Conservation (phyloP, 768 basidiomycete species). For the Rhodotorula toruloides region DNA sequence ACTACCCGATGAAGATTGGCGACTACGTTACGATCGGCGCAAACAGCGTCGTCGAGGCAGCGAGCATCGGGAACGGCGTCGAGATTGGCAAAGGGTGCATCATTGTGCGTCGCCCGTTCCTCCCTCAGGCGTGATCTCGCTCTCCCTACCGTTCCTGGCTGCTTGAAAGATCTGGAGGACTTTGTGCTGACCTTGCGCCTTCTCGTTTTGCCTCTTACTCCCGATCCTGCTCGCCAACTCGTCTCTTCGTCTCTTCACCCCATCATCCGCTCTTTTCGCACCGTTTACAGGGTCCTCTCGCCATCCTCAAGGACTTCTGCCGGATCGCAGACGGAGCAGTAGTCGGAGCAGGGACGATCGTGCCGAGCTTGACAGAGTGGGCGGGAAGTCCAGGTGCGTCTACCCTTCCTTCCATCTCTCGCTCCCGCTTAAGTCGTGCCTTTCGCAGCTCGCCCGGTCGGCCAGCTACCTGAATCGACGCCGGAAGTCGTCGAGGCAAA, state of each 20-base stretch:
- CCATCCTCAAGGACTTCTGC: conserved; percentile 92
- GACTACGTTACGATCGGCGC: conserved; percentile 92
- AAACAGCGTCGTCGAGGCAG: conserved; percentile 84
- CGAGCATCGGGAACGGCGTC: conserved; percentile 86
- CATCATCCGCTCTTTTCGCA: neutral
- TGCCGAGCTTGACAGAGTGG: conserved; percentile 80
- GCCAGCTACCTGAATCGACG: conserved; percentile 86
- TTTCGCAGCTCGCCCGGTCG: conserved; percentile 64
- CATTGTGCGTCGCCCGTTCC: conserved; percentile 58
- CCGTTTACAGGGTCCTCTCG: conserved; percentile 74
- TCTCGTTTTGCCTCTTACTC: too few species aligned
- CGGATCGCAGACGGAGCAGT: conserved; percentile 83
- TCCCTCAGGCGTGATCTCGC: too few species aligned
- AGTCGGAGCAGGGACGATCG: conserved; percentile 83
- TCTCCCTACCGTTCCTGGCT: too few species aligned
- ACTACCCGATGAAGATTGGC: conserved; percentile 95
- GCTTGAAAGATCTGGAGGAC: too few species aligned
- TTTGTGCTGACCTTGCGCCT: too few species aligned
- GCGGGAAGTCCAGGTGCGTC: conserved; percentile 77
- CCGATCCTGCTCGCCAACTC: neutral
- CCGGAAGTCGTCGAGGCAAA: conserved; percentile 82
- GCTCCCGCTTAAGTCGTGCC: neutral
- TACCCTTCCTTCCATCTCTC: neutral
- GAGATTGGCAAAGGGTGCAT: conserved; percentile 94
- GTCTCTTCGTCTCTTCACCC: neutral